phyloP scores from a whole-genome alignment of 768 basidiomycete species.

The Exsudoporus frostii region DNA sequence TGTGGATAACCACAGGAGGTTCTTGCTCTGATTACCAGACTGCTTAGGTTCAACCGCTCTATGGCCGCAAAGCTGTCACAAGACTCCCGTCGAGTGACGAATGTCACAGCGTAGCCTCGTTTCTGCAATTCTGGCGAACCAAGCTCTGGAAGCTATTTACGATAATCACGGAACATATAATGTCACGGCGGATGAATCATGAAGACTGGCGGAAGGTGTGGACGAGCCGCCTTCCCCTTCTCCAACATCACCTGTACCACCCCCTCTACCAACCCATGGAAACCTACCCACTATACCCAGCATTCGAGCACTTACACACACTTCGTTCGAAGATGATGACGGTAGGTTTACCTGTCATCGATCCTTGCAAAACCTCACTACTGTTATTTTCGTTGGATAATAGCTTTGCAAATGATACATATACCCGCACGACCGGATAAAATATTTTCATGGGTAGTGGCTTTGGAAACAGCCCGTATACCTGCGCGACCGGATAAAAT shows the following conservation, averaged over 20 bases:
- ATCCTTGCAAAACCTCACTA: conserved; percentile 1
- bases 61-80: no score
- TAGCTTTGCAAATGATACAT: conserved; percentile 17
- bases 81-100: conserved; percentile 44
- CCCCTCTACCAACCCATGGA: conserved; percentile 17
- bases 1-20: no score
- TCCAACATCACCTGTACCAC: conserved; percentile 1
- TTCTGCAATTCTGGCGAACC: conserved; percentile 25
- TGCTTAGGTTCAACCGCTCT: no score
- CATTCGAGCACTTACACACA: not conserved
- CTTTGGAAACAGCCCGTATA: conserved; percentile 6
- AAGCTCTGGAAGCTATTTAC: conserved; percentile 18
- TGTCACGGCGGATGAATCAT: conserved; percentile 6
- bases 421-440: conserved; percentile 34
- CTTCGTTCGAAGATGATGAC: conserved; percentile 18
- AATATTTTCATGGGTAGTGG: no score
- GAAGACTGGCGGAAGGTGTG: conserved; percentile 9
- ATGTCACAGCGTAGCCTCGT: conserved; percentile 41
- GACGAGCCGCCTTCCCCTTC: not conserved
- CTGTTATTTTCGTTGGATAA: not conserved
- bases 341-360: not conserved
- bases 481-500: conserved; percentile 39
- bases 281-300: not conserved
- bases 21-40: no score
- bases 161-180: conserved; percentile 10